A percentile compares a stretch with the other conserved stretches of the same genome.
Conservation (phyloP, 2,329 filamentous ascomycete species). For the Exophiala spinifera region DNA sequence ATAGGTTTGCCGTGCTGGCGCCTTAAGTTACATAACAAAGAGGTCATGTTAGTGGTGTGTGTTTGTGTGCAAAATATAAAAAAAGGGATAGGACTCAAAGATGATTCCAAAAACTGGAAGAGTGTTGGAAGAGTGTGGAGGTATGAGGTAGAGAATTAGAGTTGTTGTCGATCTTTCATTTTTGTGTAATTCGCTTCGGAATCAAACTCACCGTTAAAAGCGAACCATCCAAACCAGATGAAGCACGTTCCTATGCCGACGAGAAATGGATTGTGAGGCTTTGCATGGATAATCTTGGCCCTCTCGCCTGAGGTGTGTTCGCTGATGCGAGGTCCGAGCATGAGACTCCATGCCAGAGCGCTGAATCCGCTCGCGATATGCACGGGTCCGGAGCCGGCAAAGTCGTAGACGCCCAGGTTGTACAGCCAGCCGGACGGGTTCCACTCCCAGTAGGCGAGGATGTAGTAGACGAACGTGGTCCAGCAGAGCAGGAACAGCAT, state of each 20-base stretch:
- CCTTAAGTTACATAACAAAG: constrained; percentile 34
- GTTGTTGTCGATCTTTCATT: too few species aligned
- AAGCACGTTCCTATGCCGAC: constrained; percentile 65
- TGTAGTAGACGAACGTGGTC: constrained; percentile 67
- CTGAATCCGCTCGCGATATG: constrained; percentile 70
- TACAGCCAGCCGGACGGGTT: constrained; percentile 70
- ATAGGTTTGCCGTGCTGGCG: constrained; percentile 50
- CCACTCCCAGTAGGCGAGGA: constrained; percentile 73
- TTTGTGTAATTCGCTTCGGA: too few species aligned
- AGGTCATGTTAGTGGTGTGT: too few species aligned
- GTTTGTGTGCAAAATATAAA: too few species aligned
- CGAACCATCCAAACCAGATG: constrained; percentile 66
- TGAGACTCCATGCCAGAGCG: constrained; percentile 68
- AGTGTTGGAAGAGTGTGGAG: too few species aligned
- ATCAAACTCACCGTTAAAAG: constrained; percentile 80
- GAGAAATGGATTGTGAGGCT: constrained; percentile 69
- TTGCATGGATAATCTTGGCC: constrained; percentile 47
- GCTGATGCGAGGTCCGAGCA: constrained; percentile 65
- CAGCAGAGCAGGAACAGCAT: constrained; percentile 71
- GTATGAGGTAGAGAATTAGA: too few species aligned
- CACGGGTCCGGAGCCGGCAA: constrained; percentile 71
- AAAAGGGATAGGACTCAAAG: too few species aligned
- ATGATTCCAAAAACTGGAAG: too few species aligned
- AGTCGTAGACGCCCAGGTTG: constrained; percentile 67
- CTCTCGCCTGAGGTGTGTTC: constrained; percentile 49